Conservation (phyloP, 2,329 filamentous ascomycete genomes). For the Emydomyces testavorans region DNA sequence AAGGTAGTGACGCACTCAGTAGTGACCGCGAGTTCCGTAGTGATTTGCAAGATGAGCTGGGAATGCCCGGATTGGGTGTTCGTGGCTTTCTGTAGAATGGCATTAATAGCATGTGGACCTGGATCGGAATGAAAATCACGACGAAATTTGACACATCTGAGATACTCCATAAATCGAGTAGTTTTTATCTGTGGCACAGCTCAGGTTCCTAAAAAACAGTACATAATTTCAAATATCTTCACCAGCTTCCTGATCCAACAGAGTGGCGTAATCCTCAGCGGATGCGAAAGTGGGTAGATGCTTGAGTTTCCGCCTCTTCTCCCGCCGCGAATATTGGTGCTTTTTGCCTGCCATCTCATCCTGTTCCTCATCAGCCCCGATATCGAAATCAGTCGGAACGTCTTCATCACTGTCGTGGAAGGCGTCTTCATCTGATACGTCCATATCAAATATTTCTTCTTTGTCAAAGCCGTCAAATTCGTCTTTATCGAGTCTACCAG, state of each 20-base stretch:
- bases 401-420: constrained; percentile 45
- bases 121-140: too few relatives aligned
- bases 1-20: neutral
- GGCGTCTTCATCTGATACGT: constrained; percentile 37
- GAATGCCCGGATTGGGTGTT: constrained; percentile 10
- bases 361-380: constrained; percentile 33
- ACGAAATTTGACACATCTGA: too few relatives aligned
- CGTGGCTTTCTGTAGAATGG: constrained; percentile 11
- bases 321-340: constrained; percentile 33
- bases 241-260: constrained; percentile 55
- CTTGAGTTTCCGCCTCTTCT: constrained; percentile 75
- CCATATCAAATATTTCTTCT: constrained; percentile 44
- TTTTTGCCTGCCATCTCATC: constrained; percentile 27
- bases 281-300: constrained; percentile 85
- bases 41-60: constrained; percentile 6
- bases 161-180: too few relatives aligned
- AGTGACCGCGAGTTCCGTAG: neutral
- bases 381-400: constrained; percentile 40
- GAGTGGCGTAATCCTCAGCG: constrained; percentile 80
- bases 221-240: constrained; percentile 5
- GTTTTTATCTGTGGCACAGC: neutral
- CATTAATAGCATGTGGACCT: neutral
- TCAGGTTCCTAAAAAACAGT: neutral
- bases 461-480: constrained; percentile 39
- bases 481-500: constrained; percentile 16